A percentile compares a stretch with the other conserved stretches of the same genome.
phyloP scores from a whole-genome alignment of 176 grass and related monocot genomes.

The Triticum monococcum region DNA sequence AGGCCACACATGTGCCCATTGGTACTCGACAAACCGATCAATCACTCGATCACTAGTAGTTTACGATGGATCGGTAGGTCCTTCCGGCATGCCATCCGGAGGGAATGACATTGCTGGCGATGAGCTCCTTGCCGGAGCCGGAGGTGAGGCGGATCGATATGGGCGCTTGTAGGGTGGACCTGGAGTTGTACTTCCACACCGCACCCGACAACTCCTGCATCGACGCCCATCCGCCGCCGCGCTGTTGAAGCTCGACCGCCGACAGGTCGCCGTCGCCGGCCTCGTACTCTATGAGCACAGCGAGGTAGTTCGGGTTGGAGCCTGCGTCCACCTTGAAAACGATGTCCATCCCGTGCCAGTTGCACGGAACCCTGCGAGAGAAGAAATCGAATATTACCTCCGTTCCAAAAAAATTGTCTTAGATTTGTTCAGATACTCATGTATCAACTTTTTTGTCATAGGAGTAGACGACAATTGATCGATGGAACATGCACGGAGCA shows the following conservation, averaged over 20 bases:
- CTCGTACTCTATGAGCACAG: conserved; percentile 40
- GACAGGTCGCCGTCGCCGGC: conserved; percentile 65
- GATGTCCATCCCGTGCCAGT: conserved; percentile 51
- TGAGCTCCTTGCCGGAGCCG: conserved; percentile 34
- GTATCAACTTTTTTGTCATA: too few species aligned
- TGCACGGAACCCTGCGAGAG: conserved; percentile 63
- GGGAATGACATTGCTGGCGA: conserved; percentile 45
- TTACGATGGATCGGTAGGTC: conserved; percentile 32
- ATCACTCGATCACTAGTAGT: too few species aligned
- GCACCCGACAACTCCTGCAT: conserved; percentile 65
- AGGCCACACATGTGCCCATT: too few species aligned
- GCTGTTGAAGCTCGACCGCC: conserved; percentile 51
- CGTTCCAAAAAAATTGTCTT: too few species aligned
- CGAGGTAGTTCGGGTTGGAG: too few species aligned
- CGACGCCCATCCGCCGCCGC: conserved; percentile 21
- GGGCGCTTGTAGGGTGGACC: conserved; percentile 23
- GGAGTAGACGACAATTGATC: background rate
- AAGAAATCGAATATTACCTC: background rate
- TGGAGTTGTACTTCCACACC: conserved; percentile 40
- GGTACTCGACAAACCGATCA: too few species aligned
- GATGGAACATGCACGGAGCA: too few species aligned
- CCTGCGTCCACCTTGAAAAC: background rate
- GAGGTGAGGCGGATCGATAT: conserved; percentile 56
- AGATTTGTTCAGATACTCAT: too few species aligned
- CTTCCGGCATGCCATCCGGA: conserved; percentile 35